A percentile compares a stretch with the other conserved stretches of the same genome.
These are phyloP conservation scores for Plantago elongata DNA, from an alignment of 257 asterid genomes.

Conservation along the genomic window DNA sequence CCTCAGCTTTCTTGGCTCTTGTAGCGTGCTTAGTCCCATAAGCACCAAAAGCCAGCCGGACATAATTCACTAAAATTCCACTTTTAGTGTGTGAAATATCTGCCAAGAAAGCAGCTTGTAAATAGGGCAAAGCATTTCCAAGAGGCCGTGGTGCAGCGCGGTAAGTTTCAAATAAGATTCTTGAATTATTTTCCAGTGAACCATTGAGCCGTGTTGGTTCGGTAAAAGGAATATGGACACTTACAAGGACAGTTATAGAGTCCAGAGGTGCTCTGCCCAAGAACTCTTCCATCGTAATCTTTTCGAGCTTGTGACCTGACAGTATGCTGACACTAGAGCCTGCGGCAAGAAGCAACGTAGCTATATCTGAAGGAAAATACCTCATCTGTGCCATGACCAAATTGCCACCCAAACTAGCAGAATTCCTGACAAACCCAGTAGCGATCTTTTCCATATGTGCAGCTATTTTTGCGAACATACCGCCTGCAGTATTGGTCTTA, in stretches of 20 bases:
- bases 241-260: conserved; percentile 38
- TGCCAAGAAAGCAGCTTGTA: conserved; percentile 59
- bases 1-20: conserved; percentile 56
- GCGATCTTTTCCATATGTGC: conserved; percentile 67
- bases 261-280: conserved; percentile 45
- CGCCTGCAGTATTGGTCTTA: conserved; percentile 14
- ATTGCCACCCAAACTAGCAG: conserved; percentile 67
- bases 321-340: conserved; percentile 44
- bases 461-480: conserved; percentile 38
- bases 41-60: conserved; percentile 54
- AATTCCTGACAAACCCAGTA: conserved; percentile 50
- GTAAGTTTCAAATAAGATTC: conserved; percentile 42
- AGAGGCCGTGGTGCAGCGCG: conserved; percentile 62
- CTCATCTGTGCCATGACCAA: conserved; percentile 63
- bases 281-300: conserved; percentile 45
- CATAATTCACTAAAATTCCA: conserved; percentile 32
- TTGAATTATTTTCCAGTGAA: conserved; percentile 20
- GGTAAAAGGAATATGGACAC: conserved; percentile 40
- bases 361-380: conserved; percentile 62
- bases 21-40: conserved; percentile 52
- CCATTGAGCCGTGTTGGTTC: conserved; percentile 21
- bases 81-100: conserved; percentile 29
- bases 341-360: conserved; percentile 52
- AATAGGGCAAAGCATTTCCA: conserved; percentile 69
- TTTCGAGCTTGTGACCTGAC: conserved; percentile 28